These are phyloP conservation scores for Exserohilum turcica DNA, from an alignment of 2,329 filamentous ascomycete species.

Conservation along the genomic window DNA sequence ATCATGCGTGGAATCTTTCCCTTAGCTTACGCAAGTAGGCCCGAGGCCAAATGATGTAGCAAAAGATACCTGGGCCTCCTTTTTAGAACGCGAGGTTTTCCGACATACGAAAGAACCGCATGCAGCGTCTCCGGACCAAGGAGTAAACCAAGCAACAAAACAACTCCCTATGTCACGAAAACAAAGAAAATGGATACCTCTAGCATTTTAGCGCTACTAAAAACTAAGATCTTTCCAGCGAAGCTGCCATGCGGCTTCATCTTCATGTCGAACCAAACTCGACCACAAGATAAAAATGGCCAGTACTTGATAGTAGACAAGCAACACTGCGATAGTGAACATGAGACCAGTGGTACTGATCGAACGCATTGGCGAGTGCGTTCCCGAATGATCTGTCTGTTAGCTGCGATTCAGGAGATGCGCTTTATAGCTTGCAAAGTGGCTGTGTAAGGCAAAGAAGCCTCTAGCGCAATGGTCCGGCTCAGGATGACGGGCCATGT, in stretches of 20 bases:
- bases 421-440: too few species aligned
- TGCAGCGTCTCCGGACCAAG: not conserved
- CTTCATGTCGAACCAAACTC: too few species aligned
- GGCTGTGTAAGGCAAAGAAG: too few species aligned
- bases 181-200: constrained; percentile 2
- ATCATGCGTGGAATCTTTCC: constrained; percentile 1
- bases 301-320: too few species aligned
- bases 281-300: too few species aligned
- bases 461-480: not conserved
- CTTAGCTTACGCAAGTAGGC: not conserved
- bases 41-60: constrained; percentile 1
- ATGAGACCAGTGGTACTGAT: too few species aligned
- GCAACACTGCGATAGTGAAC: too few species aligned
- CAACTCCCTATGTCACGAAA: not conserved
- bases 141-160: not conserved
- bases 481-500: not conserved
- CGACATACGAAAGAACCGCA: not conserved
- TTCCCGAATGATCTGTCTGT: too few species aligned
- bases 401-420: too few species aligned
- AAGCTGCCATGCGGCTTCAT: too few species aligned
- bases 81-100: not conserved
- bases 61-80: not conserved
- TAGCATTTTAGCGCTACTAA: not conserved
- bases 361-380: too few species aligned
- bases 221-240: too few species aligned